These are phyloP conservation scores for Neurospora discreta DNA, from an alignment of 495 filamentous ascomycete genomes.

Conservation along the genomic window DNA sequence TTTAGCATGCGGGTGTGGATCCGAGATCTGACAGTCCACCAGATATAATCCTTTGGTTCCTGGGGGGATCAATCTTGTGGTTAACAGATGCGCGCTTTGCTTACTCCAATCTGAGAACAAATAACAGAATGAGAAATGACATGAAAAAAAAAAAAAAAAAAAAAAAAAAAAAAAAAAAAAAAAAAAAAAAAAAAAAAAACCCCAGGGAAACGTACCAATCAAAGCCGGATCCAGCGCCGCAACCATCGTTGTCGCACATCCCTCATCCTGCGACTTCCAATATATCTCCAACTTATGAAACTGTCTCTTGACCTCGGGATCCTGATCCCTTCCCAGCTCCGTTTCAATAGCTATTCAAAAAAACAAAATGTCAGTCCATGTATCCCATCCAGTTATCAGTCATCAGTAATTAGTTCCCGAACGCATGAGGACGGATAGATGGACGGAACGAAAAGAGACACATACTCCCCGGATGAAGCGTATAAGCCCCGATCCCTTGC, in stretches of 20 bases:
- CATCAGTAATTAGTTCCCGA: no score
- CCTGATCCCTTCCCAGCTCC: slow-evolving; percentile 31
- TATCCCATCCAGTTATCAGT: no score
- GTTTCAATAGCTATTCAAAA: slow-evolving; percentile 19
- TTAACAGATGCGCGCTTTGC: neutral
- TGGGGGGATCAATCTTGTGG: slow-evolving; percentile 7
- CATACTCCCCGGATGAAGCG: slow-evolving; percentile 39
- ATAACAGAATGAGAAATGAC: no score
- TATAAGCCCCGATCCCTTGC: slow-evolving; percentile 28
- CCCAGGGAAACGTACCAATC: slow-evolving; percentile 31
- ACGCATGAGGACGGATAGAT: no score
- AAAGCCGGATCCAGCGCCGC: slow-evolving; percentile 46
- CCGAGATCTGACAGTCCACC: slow-evolving; percentile 28
- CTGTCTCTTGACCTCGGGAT: slow-evolving; percentile 23
- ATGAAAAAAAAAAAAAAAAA: no score
- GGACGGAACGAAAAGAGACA: neutral
- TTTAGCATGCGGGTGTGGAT: slow-evolving; percentile 10
- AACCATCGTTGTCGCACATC: slow-evolving; percentile 45
- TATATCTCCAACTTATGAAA: slow-evolving; percentile 27
- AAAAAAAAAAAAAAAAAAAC: no score
- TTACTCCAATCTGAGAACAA: neutral
- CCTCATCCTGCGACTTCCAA: slow-evolving; percentile 43
- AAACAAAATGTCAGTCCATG: no score
- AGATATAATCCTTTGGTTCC: slow-evolving; percentile 29
- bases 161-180: no score